Base-by-base conservation (phyloP, 2,329 filamentous ascomycete genomes). In the Fusarium sp. region DNA sequence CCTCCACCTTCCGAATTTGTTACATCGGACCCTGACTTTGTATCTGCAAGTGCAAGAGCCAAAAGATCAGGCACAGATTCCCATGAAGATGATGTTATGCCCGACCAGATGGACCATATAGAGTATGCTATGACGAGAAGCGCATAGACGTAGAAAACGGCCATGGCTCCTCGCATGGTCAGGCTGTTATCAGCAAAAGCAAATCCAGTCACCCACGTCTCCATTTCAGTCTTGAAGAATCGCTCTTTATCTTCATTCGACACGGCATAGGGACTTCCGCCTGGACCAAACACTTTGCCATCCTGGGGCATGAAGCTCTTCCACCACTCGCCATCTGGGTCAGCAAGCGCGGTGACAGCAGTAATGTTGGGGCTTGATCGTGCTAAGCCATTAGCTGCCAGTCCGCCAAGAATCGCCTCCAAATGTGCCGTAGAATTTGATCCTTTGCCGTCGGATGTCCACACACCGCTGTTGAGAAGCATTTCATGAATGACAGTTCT, bases 181-280 rank as follows among this genome's bases (percentile, higher is more conserved):
- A 64, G n/a, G 20, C 62, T 64, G 16, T 64, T 64, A 2, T 64
- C 59, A 3, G 66, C 66, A 50, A 72, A 72, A 1, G 71, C 68
- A n/a, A 59, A 73, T 1, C 71, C 68, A 0, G 71, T 72, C 0
- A 73, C 54, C 68, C 68, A 72, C 1, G 71, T 72, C 44, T 73
- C 65, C 71, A 72, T 72, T 20, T 73, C 71, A 0, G 57, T 49
- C 8, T 20, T 34, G 12, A 67, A 63, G 54, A 59, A 59, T 0
- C 46, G 54, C 14, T 42, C 27, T 16, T 61, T 56, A 6, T 69
- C 69, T 6, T 62, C 53, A 0, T 32, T 29, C 5, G 66, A 64
- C 18, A 73, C 54, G 2, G 51, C n/a, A 42, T 68, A 74, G 1
- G 71, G 71, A 8, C 20, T 63, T 30, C 71, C 65, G 2, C 71